Evolutionary conservation across 106 monocot genomes (phyloP), one percentile per base, ranked within the genome.

Genomic region (Allium sativum): DNA sequence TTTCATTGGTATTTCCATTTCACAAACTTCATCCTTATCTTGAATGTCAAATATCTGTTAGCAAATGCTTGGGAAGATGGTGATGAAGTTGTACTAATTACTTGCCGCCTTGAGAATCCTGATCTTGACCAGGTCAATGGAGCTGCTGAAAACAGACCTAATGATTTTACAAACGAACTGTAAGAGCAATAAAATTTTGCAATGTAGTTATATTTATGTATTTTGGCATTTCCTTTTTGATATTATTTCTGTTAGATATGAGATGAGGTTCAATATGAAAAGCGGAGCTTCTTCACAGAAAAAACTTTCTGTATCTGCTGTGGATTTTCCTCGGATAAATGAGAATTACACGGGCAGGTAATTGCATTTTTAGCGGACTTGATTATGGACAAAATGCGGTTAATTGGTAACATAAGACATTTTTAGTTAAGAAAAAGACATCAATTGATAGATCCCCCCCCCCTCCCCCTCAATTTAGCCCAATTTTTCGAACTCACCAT

Each of bases 201-300:
- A 15, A 61, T 45, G 31, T n/a, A 22, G 22, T 66, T 55, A 47
- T 21, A 22, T 47, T 75, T 31, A n/a, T 6, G 8, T 58, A 52
- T 8, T n/a, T 47, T 62, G 48, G 10, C 7, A 43, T 48, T 9
- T 52, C 22, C n/a, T 14, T 58, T 64, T 53, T 17, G 9, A 18
- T 69, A 15, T 22, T 72, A 42, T 68, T 45, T 58, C 31, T 72
- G 11, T 71, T 67, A 90, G 95, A 58, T 90, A 90, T 73, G 86
- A 86, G 52, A 95, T 95, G 90, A 87, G 90, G 59, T 95, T 95
- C 55, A 95, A 95, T 63, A 75, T 95, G 87, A 90, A 79, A 80
- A 77, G 60, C 54, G 90, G 90, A 62, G 81, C 72, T 73, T 86
- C 95, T 69, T 84, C 84, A 17, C 95, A 95, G 68, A 95, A 80